Evolutionary conservation across 768 basidiomycete species (phyloP), one percentile per base, ranked within the genome.

Genomic region (Trametes cubensis): DNA sequence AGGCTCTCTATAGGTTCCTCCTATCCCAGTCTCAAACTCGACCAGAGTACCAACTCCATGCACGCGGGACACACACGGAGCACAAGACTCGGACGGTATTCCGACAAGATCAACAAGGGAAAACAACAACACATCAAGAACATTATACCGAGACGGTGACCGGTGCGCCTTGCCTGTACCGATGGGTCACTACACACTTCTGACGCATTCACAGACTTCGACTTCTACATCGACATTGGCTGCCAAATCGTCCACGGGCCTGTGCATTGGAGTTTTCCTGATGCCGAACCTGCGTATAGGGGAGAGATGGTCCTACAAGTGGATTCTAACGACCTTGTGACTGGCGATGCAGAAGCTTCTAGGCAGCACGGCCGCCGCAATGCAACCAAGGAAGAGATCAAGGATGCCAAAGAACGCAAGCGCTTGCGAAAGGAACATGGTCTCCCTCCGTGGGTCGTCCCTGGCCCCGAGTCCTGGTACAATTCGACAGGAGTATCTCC

Each of bases 1-100:
- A 88, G 67, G 85, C 86, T 0, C 79, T 92, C 23, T 90, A 89
- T 71, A 83, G 88, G 59, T 93, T 90, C 72, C 75, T 93, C 18
- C 81, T 90, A 23, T 78, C 79, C 4, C 84, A 87, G 55, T 79
- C 86, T 2, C 71, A 67, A 34, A 73, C 66, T 2, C 77, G 75
- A 2, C 88, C 87, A 5, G 72, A 61, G 21, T 75, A 81, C 61
- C 71, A 74, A 39, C 69, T 89, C 5, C 81, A 78, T 45, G 80
- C 81, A 63, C 74, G 73, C 17, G 89, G 89, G 11, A 78, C 79
- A 0, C 89, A 89, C 68, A 62, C 71, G 3, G 88, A 90, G 68
- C 79, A 74, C 10, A 81, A 76, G 44, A 75, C 78, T 5, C 82
- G 82, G 39, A 72, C 78, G 63, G 82, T 87, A 14, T 76, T 75